Conservation (phyloP, 2,329 filamentous ascomycete species). For the Huntiella decipiens region DNA sequence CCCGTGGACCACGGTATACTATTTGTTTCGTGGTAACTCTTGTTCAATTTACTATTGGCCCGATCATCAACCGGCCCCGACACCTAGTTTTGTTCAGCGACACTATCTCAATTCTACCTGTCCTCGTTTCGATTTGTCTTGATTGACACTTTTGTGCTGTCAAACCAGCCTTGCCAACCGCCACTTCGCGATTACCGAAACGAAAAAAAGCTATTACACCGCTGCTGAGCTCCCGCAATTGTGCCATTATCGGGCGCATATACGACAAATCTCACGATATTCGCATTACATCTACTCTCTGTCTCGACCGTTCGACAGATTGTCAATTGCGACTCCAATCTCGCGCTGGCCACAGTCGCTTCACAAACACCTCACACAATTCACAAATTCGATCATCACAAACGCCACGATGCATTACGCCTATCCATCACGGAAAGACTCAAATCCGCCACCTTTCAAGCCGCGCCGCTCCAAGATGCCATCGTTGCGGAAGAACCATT, state of each 20-base stretch:
- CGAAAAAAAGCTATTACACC: no score
- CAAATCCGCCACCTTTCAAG: slow-evolving; percentile 53
- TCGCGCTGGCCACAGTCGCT: no score
- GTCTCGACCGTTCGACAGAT: background rate
- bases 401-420: slow-evolving; percentile 61
- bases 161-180: no score
- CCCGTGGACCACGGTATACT: slow-evolving; percentile 7
- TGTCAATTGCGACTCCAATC: no score
- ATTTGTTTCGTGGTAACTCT: slow-evolving; percentile 2
- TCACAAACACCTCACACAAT: background rate
- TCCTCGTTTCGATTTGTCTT: no score
- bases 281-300: background rate
- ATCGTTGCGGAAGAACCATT: slow-evolving; percentile 39
- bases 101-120: no score
- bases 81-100: background rate
- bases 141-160: no score
- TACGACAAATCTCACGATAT: slow-evolving; percentile 1
- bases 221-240: no score
- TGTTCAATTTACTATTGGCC: background rate
- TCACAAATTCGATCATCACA: slow-evolving; percentile 1
- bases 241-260: background rate
- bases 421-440: slow-evolving; percentile 68
- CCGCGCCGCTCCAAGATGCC: slow-evolving; percentile 36
- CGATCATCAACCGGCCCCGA: background rate
- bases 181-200: no score